These are phyloP conservation scores for Calonectria hongkongensis DNA, from an alignment of 2,329 filamentous ascomycete species.

Conservation along the genomic window DNA sequence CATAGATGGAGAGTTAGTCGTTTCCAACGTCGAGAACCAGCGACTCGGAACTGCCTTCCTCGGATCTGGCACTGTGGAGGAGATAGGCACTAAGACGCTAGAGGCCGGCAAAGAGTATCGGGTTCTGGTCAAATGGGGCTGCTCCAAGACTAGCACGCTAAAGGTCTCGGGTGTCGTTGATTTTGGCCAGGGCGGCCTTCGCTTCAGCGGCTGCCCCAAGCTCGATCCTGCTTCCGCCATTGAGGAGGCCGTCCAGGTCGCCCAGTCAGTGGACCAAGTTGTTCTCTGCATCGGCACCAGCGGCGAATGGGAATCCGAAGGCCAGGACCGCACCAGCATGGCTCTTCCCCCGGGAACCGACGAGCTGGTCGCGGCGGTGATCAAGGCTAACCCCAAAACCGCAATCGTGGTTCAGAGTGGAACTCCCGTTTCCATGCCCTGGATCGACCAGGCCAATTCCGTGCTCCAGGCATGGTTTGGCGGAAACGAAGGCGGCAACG, in stretches of 20 bases:
- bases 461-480: constrained; percentile 46
- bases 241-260: constrained; percentile 40
- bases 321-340: constrained; percentile 43
- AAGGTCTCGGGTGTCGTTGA: constrained; percentile 41
- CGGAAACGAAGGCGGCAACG: constrained; percentile 47
- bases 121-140: constrained; percentile 42
- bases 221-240: constrained; percentile 37
- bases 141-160: constrained; percentile 36
- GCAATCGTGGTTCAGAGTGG: constrained; percentile 45
- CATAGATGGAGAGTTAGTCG: constrained; percentile 57
- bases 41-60: constrained; percentile 59
- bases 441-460: constrained; percentile 36
- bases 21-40: constrained; percentile 56
- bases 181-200: constrained; percentile 41
- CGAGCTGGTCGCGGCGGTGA: constrained; percentile 41
- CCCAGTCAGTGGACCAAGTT: constrained; percentile 41
- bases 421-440: constrained; percentile 46
- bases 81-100: constrained; percentile 47
- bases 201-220: constrained; percentile 44
- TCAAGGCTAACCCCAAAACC: constrained; percentile 41
- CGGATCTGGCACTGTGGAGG: constrained; percentile 58
- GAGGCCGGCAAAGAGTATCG: constrained; percentile 42
- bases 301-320: constrained; percentile 47
- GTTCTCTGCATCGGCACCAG: constrained; percentile 43
- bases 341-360: constrained; percentile 41